Evolutionary conservation across 768 basidiomycete species (phyloP).

Genomic region (Hericium rajendrae): DNA sequence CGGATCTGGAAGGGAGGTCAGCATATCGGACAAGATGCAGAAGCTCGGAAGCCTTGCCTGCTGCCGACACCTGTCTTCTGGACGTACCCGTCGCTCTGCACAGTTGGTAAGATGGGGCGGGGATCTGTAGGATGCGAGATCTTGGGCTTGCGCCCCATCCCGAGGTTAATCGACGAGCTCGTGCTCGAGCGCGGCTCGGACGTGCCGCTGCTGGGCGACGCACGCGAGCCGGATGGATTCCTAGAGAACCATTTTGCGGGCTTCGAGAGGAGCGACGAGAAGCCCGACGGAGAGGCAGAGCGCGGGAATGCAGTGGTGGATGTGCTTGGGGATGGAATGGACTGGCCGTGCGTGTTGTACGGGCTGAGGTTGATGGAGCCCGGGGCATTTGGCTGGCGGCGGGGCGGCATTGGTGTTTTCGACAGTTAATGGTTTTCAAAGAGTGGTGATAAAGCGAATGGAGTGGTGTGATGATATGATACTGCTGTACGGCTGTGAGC

Average conservation of each 20-base stretch:
- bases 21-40: constrained; percentile 1
- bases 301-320: constrained; percentile 29
- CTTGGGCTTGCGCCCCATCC: constrained; percentile 51
- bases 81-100: constrained; percentile 38
- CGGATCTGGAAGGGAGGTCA: constrained; percentile 37
- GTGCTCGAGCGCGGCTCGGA: constrained; percentile 27
- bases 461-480: too few relatives aligned
- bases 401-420: constrained; percentile 6
- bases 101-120: constrained; percentile 49
- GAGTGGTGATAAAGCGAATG: too few relatives aligned
- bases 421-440: too few relatives aligned
- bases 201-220: constrained; percentile 37
- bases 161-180: constrained; percentile 22
- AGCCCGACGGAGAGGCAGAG: constrained; percentile 57
- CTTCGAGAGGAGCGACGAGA: constrained; percentile 56
- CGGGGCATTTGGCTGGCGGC: constrained; percentile 8
- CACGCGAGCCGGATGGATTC: constrained; percentile 6
- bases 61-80: constrained; percentile 2
- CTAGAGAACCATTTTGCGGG: constrained; percentile 60
- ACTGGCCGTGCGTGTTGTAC: constrained; percentile 5
- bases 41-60: not conserved
- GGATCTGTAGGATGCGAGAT: constrained; percentile 82
- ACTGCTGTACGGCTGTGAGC: too few relatives aligned
- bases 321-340: not conserved
- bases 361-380: constrained; percentile 9